These are phyloP conservation scores for Solanum aculeatissimum DNA, from an alignment of 305 asterid genomes.

Conservation along the genomic window DNA sequence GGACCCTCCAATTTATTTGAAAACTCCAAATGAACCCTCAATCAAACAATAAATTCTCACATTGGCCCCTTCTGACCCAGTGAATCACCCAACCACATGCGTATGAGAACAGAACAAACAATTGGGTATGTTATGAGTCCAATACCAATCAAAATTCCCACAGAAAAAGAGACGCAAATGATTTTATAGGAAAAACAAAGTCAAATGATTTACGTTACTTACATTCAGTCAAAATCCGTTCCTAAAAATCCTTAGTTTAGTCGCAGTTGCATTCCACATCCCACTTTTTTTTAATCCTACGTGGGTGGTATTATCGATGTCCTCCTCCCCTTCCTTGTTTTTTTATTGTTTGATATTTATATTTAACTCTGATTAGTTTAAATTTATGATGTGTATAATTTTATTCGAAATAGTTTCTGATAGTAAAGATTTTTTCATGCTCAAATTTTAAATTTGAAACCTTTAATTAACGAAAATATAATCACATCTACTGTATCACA, in stretches of 20 bases:
- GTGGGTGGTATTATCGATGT: slow-evolving; percentile 1
- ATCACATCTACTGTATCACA: too few relatives aligned
- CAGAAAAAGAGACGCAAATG: not conserved
- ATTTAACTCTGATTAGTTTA: too few relatives aligned
- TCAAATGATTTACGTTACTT: not conserved
- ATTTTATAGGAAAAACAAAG: not conserved
- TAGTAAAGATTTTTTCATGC: too few relatives aligned
- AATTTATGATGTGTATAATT: too few relatives aligned
- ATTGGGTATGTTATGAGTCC: not conserved
- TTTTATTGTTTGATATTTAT: too few relatives aligned
- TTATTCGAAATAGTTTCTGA: rapidly evolving
- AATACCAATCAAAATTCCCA: not conserved
- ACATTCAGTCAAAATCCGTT: not conserved
- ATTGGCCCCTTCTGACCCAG: not conserved
- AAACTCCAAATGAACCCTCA: not conserved
- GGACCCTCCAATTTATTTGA: not conserved
- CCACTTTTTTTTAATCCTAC: not conserved
- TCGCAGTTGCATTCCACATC: not conserved
- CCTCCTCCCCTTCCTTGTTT: not conserved
- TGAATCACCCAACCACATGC: not conserved
- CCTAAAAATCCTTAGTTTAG: not conserved
- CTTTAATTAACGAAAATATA: too few relatives aligned
- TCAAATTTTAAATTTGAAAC: too few relatives aligned
- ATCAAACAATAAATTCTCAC: not conserved
- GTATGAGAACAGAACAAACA: not conserved